phyloP scores from a whole-genome alignment of 1,284 basidiomycete genomes.

The Pascua guehoae region DNA sequence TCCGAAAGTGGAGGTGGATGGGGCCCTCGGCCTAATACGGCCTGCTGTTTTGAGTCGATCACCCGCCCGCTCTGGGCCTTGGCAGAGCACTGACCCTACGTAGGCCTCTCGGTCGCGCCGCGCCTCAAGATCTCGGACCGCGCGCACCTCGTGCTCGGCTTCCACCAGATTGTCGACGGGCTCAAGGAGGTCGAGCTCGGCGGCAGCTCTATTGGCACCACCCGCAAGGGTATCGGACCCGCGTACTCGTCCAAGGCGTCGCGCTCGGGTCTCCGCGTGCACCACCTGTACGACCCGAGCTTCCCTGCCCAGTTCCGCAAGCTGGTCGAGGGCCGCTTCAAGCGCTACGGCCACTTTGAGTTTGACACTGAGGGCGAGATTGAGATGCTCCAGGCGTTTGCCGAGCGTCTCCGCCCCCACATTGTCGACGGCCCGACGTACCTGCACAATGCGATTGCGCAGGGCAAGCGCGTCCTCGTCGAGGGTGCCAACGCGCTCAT shows the following conservation, averaged over 20 bases:
- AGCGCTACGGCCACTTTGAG: conserved; percentile 96
- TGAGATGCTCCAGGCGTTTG: conserved; percentile 81
- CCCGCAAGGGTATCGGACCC: conserved; percentile 96
- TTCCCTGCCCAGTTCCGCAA: conserved; percentile 92
- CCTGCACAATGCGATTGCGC: conserved; percentile 54
- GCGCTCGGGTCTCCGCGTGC: conserved; percentile 88
- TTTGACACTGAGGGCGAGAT: conserved; percentile 99
- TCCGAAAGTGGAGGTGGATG: no score
- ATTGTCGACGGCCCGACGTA: conserved; percentile 56
- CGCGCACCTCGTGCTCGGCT: conserved; percentile 95
- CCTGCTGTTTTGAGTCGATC: not conserved
- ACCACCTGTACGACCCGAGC: conserved; percentile 88
- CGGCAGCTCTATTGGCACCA: conserved; percentile 90
- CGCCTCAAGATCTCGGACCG: conserved; percentile 92
- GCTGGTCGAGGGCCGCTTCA: conserved; percentile 94
- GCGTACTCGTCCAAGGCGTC: conserved; percentile 97
- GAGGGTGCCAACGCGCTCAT: conserved; percentile 98
- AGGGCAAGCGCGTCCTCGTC: conserved; percentile 78
- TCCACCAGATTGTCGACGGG: conserved; percentile 98
- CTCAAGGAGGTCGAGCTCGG: conserved; percentile 97
- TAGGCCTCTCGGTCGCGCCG: conserved; percentile 79
- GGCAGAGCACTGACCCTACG: not conserved
- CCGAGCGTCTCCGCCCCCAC: conserved; percentile 79
- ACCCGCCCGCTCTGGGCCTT: not conserved
- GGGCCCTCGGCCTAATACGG: no score